Evolutionary conservation across 2,329 filamentous ascomycete genomes (phyloP), one percentile per base, ranked within the genome.

Genomic region (Fusarium algeriense): DNA sequence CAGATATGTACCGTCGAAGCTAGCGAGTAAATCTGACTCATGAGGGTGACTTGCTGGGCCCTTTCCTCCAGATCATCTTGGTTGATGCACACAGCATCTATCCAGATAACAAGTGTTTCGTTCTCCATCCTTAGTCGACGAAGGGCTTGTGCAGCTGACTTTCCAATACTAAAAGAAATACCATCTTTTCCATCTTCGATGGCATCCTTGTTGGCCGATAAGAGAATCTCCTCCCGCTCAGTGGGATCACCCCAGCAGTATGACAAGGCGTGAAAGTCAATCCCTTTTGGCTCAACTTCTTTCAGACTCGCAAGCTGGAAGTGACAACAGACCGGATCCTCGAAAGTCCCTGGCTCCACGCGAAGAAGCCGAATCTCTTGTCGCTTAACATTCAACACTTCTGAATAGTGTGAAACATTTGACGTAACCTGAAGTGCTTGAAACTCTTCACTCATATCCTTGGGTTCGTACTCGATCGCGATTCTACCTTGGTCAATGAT

Each of bases 31-130:
- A 75, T 75, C 11, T 60, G 45, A 6, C 60, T 61, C 73, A 75
- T 75, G 0, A 75, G 43, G 0, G 57, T 63, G 2, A 75, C 72
- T 23, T 75, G 73, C 2, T 71, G 67, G 0, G 69, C 67, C 20
- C 72, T 53, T 13, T 75, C 72, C 23, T 64, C 52, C 0, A 71
- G 48, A 8, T 75, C 57, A 3, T 69, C 70, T 19, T 75, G 73
- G 9, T 75, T 75, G 7, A 75, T 75, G 30, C 73, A 75, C 3
- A 75, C 58, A 1, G 73, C 73, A n/a, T 75, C 73, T 12, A 75
- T 60, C 72, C 73, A 75, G 9, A 74, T 67, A 3, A 34, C 44
- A 1, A 73, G n/a, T 0, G 17, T 32, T 4, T 61, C 5, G 0
- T 32, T 8, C 0, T 45, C 23, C 1, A 11, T 9, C 5, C 71